These are phyloP conservation scores for Pluteus cervinus DNA, from an alignment of 768 basidiomycete species.

Conservation along the genomic window DNA sequence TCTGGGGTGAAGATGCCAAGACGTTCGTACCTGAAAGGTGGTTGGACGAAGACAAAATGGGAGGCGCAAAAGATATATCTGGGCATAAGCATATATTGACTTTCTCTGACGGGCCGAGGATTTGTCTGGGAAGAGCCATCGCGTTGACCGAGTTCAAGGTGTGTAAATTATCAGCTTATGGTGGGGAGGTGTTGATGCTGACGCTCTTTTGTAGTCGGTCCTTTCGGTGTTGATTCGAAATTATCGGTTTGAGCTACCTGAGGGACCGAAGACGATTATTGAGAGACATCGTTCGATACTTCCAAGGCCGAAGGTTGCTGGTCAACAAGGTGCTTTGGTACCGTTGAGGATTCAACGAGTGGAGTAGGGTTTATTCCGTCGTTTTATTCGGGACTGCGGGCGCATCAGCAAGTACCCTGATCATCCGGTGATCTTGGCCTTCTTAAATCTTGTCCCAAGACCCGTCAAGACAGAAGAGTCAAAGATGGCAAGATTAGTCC, in stretches of 20 bases:
- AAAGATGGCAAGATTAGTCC: too few relatives aligned
- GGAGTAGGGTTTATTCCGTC: too few relatives aligned
- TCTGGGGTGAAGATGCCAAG: constrained; percentile 34
- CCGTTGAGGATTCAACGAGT: constrained; percentile 28
- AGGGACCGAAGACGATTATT: constrained; percentile 33
- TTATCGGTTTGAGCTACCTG: constrained; percentile 32
- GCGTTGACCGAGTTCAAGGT: constrained; percentile 32
- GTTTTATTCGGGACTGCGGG: too few relatives aligned
- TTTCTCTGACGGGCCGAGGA: constrained; percentile 30
- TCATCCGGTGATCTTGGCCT: too few relatives aligned
- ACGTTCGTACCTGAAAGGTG: constrained; percentile 34
- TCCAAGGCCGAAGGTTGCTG: constrained; percentile 33
- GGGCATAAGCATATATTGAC: constrained; percentile 29
- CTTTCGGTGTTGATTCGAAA: constrained; percentile 38
- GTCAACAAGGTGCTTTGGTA: constrained; percentile 24
- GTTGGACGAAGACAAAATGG: constrained; percentile 15
- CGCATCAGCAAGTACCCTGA: too few relatives aligned
- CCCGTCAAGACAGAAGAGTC: too few relatives aligned
- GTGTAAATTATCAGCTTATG: background rate
- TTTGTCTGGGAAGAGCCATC: constrained; percentile 27
- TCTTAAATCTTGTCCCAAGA: too few relatives aligned
- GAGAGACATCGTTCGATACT: constrained; percentile 28
- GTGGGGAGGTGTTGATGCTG: background rate
- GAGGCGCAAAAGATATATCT: constrained; percentile 21
- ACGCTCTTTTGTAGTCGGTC: constrained; percentile 32